Evolutionary conservation across 306 rosid genomes (phyloP).

Genomic region (Trifolium subterraneum): DNA sequence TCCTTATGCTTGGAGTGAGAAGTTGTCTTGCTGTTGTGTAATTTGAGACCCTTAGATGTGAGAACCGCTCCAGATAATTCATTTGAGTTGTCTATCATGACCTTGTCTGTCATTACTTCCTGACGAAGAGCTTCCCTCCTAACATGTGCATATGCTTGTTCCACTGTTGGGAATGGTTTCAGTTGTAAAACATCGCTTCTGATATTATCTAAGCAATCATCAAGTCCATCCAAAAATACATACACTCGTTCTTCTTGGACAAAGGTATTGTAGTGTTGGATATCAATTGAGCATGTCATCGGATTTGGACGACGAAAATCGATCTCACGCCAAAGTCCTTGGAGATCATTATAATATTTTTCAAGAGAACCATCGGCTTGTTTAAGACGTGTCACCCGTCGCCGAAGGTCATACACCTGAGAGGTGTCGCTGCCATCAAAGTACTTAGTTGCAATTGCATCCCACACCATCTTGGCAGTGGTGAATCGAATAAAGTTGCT

Average conservation of each 20-base stretch:
- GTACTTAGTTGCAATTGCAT: too few species aligned
- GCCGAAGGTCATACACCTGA: background rate
- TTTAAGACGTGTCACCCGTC: background rate
- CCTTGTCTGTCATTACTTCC: too few species aligned
- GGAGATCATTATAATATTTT: background rate
- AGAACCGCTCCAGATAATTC: too few species aligned
- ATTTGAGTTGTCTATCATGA: too few species aligned
- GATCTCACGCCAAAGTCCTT: background rate
- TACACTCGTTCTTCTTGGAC: too few species aligned
- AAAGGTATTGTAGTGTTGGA: too few species aligned
- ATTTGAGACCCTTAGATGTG: too few species aligned
- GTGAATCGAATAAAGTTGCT: too few species aligned
- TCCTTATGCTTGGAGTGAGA: too few species aligned
- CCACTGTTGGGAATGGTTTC: background rate
- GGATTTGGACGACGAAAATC: background rate
- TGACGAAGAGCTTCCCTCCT: background rate
- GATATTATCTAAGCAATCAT: background rate
- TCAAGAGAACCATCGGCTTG: background rate
- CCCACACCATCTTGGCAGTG: too few species aligned
- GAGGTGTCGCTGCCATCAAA: background rate
- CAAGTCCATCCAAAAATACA: background rate
- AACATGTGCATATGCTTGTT: conserved; percentile 1
- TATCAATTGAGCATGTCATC: too few species aligned
- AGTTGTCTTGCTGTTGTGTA: too few species aligned
- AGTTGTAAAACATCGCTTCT: background rate